Base-by-base conservation (phyloP, 129 eudicot genomes). In the Escallonia rubra region DNA sequence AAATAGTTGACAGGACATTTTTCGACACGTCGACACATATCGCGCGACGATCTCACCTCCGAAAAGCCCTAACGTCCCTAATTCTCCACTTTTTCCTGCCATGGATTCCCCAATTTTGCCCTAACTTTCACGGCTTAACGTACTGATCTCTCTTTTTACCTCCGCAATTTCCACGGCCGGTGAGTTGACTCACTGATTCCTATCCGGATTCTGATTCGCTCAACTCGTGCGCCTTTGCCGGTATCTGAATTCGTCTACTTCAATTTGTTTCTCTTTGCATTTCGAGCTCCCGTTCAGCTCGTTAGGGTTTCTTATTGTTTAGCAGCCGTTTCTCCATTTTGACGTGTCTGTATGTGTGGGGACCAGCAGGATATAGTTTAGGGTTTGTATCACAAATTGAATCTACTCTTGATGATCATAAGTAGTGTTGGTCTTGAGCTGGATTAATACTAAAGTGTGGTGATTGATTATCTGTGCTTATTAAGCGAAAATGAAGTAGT, bases 91-190 rank as follows among this genome's bases (percentile, higher is more conserved):
- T 50, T n/a, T 50, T 50, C 12, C 3, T n/a, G 0, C 12, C 14
- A 39, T 52, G 10, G 42, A 59, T 6, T 59, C 64, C 7, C 11
- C 48, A 43, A 43, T 41, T 43, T 12, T n/a, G n/a, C 13, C 23
- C 47, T 39, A 6, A 13, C 4, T 9, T 42, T 50, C 0, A 11
- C 52, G n/a, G 3, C 5, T 15, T 3, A 3, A 40, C 40, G 9
- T 0, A 51, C 38, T 65, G 62, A 67, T 67, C 71, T 54, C 2
- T 15, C 42, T 66, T 53, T 66, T 41, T 41, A 4, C n/a, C 40
- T 23, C 7, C 63, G 11, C 23, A 41, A n/a, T 34, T 39, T 59
- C 46, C 41, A 38, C 42, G 2, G 14, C 14, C 41, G 48, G 16
- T 59, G 64, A 59, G 64, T 59, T 40, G 47, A 41, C 45, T 59